phyloP scores from a whole-genome alignment of 1,139 yeast genomes.

The Suhomyces kunorum region DNA sequence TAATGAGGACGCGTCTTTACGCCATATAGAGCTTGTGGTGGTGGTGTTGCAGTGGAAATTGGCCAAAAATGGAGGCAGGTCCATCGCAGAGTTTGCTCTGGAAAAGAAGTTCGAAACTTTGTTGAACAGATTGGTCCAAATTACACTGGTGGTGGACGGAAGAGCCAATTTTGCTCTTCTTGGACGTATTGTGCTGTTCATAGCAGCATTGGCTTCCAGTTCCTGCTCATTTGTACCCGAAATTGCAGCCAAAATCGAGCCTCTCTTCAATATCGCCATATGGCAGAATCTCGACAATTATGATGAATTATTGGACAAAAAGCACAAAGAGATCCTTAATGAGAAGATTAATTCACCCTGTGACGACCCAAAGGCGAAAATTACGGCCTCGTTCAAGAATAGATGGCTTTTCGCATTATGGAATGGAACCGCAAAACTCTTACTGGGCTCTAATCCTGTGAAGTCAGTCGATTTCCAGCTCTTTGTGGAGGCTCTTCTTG shows the following conservation, averaged over 20 bases:
- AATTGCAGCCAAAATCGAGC: slow-evolving; percentile 20
- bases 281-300: slow-evolving; percentile 33
- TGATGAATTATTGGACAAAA: slow-evolving; percentile 13
- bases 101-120: slow-evolving; percentile 13
- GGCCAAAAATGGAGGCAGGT: not conserved
- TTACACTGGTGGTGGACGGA: slow-evolving; percentile 8
- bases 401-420: slow-evolving; percentile 9
- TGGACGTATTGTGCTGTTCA: slow-evolving; percentile 9
- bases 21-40: slow-evolving; percentile 41
- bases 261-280: slow-evolving; percentile 27
- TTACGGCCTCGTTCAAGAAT: slow-evolving; percentile 4
- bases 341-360: not conserved
- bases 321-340: not conserved
- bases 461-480: slow-evolving; percentile 2
- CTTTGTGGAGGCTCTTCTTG: slow-evolving; percentile 7
- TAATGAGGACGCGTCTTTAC: slow-evolving; percentile 37
- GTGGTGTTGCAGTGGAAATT: slow-evolving; percentile 6
- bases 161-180: slow-evolving; percentile 8
- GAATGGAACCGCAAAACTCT: not conserved
- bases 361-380: not conserved
- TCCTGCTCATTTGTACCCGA: not conserved
- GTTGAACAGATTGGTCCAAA: slow-evolving; percentile 11
- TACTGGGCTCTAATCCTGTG: not conserved
- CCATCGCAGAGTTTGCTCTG: not conserved
- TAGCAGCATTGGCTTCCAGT: slow-evolving; percentile 1